Evolutionary conservation across 2,329 filamentous ascomycete genomes (phyloP).

Genomic region (Sphaerulina populicola): DNA sequence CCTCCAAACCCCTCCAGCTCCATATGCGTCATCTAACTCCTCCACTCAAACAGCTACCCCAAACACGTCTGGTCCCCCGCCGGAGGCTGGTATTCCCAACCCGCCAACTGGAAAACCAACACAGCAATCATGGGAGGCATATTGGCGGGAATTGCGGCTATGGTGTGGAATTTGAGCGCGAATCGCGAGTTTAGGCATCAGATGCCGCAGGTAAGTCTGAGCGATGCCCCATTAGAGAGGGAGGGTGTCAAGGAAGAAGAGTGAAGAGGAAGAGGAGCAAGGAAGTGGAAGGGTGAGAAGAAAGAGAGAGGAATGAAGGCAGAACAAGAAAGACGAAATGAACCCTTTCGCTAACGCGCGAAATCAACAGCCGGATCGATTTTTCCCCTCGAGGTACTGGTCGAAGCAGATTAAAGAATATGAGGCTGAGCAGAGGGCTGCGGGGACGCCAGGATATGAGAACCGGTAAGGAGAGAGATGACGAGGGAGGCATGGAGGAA

Average conservation of each 20-base stretch:
- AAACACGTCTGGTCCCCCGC: conserved; percentile 93
- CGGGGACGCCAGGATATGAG: conserved; percentile 14
- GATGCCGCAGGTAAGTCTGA: conserved; percentile 54
- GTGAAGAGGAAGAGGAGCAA: background rate
- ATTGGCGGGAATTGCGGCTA: conserved; percentile 58
- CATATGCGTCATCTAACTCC: too few relatives aligned
- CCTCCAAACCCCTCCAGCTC: too few relatives aligned
- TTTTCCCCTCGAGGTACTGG: conserved; percentile 79
- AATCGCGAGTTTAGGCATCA: conserved; percentile 63
- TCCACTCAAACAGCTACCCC: conserved; percentile 23
- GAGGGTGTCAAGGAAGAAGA: too few relatives aligned
- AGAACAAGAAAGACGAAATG: background rate
- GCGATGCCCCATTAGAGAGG: too few relatives aligned
- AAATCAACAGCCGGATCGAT: conserved; percentile 50
- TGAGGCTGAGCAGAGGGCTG: conserved; percentile 41
- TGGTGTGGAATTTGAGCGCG: conserved; percentile 62
- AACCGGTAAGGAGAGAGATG: background rate
- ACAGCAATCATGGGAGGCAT: conserved; percentile 66
- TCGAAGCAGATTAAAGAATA: conserved; percentile 63
- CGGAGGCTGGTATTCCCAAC: conserved; percentile 95
- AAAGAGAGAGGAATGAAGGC: background rate
- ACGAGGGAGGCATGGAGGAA: background rate
- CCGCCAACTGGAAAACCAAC: conserved; percentile 89
- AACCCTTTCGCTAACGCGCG: conserved; percentile 9
- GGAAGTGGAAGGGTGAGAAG: background rate